Percentiles rank a stretch among this genome's conserved stretches.
Conservation (phyloP, 2,329 filamentous ascomycete genomes). For the Huntiella savannae region DNA sequence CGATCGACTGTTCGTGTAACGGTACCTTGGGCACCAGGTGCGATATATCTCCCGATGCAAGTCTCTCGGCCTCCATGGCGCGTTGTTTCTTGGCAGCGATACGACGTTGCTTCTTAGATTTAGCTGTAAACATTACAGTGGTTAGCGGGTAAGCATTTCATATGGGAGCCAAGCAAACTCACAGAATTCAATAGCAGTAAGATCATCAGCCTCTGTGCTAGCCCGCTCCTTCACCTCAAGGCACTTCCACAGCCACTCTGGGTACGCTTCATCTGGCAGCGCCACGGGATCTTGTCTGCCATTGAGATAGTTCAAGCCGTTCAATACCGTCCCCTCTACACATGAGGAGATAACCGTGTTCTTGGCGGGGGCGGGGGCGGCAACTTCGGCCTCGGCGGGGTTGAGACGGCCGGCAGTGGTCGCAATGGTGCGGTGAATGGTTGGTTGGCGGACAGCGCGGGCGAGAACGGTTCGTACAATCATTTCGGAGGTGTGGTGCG, state of each 20-base stretch:
- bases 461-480: constrained; percentile 13
- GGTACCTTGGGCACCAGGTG: constrained; percentile 51
- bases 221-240: constrained; percentile 41
- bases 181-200: constrained; percentile 63
- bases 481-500: constrained; percentile 9
- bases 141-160: not conserved
- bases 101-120: constrained; percentile 66
- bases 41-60: constrained; percentile 46
- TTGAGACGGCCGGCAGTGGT: constrained; percentile 2
- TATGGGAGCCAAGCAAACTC: constrained; percentile 20
- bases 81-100: constrained; percentile 48
- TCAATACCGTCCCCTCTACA: constrained; percentile 48
- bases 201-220: constrained; percentile 28
- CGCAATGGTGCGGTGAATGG: constrained; percentile 6
- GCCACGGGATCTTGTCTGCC: constrained; percentile 54
- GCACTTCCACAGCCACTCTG: constrained; percentile 60
- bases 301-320: constrained; percentile 62
- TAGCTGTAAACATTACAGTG: constrained; percentile 30
- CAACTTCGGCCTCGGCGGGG: not conserved
- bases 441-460: constrained; percentile 5
- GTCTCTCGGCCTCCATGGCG: constrained; percentile 35
- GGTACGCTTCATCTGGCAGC: constrained; percentile 56
- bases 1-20: constrained; percentile 58
- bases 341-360: constrained; percentile 25
- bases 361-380: constrained; percentile 7